Evolutionary conservation across 2,329 filamentous ascomycete species (phyloP).

Genomic region (Penicillium paneum): DNA sequence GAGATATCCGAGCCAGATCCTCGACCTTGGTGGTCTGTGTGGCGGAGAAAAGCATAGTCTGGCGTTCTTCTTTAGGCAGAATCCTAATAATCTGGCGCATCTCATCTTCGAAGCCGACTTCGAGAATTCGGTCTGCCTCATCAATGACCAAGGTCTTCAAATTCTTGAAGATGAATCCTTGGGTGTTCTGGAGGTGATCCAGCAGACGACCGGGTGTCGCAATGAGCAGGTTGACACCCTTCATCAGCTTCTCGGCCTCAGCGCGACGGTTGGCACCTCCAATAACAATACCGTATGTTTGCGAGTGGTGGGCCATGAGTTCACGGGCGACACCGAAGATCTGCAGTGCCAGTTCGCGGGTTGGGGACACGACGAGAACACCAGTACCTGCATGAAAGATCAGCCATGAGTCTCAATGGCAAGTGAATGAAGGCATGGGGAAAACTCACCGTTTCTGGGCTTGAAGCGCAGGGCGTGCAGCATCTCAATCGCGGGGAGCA

Average conservation of each 20-base stretch:
- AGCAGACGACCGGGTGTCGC: slow-evolving; percentile 89
- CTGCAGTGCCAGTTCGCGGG: slow-evolving; percentile 87
- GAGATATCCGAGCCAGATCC: slow-evolving; percentile 88
- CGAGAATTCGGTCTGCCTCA: slow-evolving; percentile 92
- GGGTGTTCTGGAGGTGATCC: slow-evolving; percentile 91
- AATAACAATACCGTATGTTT: slow-evolving; percentile 92
- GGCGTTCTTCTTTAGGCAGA: slow-evolving; percentile 76
- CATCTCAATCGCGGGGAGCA: slow-evolving; percentile 94
- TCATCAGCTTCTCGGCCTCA: slow-evolving; percentile 88
- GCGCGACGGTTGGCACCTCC: slow-evolving; percentile 87
- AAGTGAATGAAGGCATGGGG: neutral
- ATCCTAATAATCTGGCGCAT: slow-evolving; percentile 97
- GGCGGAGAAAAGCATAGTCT: slow-evolving; percentile 98
- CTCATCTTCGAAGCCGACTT: slow-evolving; percentile 98
- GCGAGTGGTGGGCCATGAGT: slow-evolving; percentile 89
- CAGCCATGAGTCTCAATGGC: slow-evolving; percentile 5
- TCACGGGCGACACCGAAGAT: slow-evolving; percentile 95
- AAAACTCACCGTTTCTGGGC: slow-evolving; percentile 69
- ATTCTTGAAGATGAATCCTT: slow-evolving; percentile 87
- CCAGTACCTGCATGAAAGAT: slow-evolving; percentile 59
- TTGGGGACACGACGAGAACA: slow-evolving; percentile 88
- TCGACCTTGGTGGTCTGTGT: slow-evolving; percentile 99
- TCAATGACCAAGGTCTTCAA: slow-evolving; percentile 90
- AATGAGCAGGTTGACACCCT: slow-evolving; percentile 92
- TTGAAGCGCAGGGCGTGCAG: slow-evolving; percentile 87